These are phyloP conservation scores for Podospora conica DNA, from an alignment of 495 filamentous ascomycete species.

Conservation along the genomic window DNA sequence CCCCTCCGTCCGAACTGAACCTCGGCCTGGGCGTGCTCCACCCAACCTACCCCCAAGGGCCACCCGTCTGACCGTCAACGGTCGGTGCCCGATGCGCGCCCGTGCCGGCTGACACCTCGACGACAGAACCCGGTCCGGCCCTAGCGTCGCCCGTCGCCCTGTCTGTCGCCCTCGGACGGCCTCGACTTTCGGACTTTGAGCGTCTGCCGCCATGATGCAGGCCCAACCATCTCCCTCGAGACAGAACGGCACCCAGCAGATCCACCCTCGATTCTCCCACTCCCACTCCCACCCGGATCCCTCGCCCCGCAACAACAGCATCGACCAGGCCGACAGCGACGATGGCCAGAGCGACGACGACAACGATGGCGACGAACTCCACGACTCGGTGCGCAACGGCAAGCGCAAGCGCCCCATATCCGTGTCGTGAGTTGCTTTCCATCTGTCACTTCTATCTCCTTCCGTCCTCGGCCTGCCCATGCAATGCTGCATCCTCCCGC, in stretches of 20 bases:
- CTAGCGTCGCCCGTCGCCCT: no score
- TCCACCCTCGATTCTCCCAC: conserved; percentile 14
- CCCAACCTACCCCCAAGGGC: neutral
- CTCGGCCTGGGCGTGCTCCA: neutral
- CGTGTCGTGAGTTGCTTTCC: conserved; percentile 45
- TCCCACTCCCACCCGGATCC: neutral
- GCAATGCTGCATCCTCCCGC: neutral
- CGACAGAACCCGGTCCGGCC: neutral
- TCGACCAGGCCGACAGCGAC: conserved; percentile 23
- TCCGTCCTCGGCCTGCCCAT: neutral
- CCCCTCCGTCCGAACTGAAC: neutral
- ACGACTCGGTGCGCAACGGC: conserved; percentile 36
- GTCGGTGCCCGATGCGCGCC: neutral
- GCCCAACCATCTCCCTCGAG: conserved; percentile 19
- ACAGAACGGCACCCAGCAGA: conserved; percentile 18
- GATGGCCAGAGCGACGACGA: conserved; percentile 35
- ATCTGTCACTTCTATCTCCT: neutral
- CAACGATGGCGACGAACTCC: conserved; percentile 34
- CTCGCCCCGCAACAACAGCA: neutral
- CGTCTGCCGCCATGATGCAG: conserved; percentile 23
- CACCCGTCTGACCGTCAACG: neutral
- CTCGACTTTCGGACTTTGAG: neutral
- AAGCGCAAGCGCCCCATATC: conserved; percentile 54
- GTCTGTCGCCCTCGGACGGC: neutral
- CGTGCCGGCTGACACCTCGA: neutral